These are phyloP conservation scores for Vigna unguiculata DNA, from an alignment of 306 rosid species.

Conservation along the genomic window DNA sequence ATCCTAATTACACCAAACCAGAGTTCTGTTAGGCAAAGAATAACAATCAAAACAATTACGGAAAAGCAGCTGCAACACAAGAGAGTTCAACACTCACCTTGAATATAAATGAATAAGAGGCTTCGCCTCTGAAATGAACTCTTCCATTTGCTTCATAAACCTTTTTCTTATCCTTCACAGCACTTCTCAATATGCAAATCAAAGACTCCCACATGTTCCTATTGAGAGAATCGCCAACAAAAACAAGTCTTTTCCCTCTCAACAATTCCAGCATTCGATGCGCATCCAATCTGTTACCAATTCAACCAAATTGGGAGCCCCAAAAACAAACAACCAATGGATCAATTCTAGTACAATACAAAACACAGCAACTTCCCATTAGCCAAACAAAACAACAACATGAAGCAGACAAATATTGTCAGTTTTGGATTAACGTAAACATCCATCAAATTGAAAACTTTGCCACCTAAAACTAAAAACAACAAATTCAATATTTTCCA, in stretches of 20 bases:
- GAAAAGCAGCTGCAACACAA: background rate
- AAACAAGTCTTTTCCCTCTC: slow-evolving; percentile 82
- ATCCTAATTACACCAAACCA: slow-evolving; percentile 60
- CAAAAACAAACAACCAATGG: background rate
- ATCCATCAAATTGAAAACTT: background rate
- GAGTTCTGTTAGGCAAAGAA: slow-evolving; percentile 17
- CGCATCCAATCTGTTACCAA: slow-evolving; percentile 69
- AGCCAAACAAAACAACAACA: background rate
- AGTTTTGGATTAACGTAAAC: slow-evolving; percentile 20
- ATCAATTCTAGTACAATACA: slow-evolving; percentile 19
- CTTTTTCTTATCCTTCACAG: slow-evolving; percentile 62
- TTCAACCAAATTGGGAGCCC: slow-evolving; percentile 11
- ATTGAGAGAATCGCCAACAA: slow-evolving; percentile 97
- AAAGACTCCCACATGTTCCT: slow-evolving; percentile 99
- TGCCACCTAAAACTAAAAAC: background rate
- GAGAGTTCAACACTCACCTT: slow-evolving; percentile 53
- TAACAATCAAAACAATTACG: background rate
- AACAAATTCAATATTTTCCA: background rate
- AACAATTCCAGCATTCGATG: slow-evolving; percentile 70
- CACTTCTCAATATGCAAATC: slow-evolving; percentile 81
- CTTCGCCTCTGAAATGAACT: slow-evolving; percentile 83
- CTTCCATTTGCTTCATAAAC: slow-evolving; percentile 89
- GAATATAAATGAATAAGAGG: slow-evolving; percentile 84
- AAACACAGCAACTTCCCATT: background rate
- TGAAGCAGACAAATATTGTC: slow-evolving; percentile 4